Evolutionary conservation across 345 rosid genomes (phyloP).

Genomic region (Mallotus nudiflorus): DNA sequence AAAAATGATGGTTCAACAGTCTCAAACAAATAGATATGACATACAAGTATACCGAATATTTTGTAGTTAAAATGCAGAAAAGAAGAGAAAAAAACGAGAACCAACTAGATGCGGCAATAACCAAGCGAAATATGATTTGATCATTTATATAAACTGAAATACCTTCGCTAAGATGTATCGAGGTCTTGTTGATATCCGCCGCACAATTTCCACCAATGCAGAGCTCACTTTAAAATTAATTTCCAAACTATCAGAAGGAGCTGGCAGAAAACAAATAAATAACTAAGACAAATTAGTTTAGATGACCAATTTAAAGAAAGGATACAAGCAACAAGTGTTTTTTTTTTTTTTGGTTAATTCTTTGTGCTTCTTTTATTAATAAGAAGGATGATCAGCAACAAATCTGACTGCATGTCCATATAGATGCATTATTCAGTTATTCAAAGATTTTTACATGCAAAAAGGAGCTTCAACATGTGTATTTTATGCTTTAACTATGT

Average conservation of each 20-base stretch:
- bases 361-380: not conserved
- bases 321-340: too few species aligned
- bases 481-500: not conserved
- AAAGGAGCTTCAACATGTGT: not conserved
- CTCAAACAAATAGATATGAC: not conserved
- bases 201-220: slow-evolving; percentile 88
- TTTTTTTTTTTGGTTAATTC: not conserved
- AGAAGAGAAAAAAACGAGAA: too few species aligned
- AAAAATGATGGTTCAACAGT: not conserved
- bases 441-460: not conserved
- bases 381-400: not conserved
- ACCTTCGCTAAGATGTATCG: slow-evolving; percentile 99
- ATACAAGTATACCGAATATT: too few species aligned
- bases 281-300: not conserved
- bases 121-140: not conserved
- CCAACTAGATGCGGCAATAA: too few species aligned
- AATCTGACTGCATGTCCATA: not conserved
- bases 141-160: slow-evolving; percentile 15
- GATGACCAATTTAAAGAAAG: not conserved
- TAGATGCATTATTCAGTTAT: not conserved
- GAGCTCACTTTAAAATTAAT: slow-evolving; percentile 97
- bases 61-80: too few species aligned
- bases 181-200: slow-evolving; percentile 73
- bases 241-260: slow-evolving; percentile 85
- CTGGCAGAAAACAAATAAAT: slow-evolving; percentile 42